Base-by-base conservation (phyloP, 352 stramenopile species). In the Globisporangium polare region DNA sequence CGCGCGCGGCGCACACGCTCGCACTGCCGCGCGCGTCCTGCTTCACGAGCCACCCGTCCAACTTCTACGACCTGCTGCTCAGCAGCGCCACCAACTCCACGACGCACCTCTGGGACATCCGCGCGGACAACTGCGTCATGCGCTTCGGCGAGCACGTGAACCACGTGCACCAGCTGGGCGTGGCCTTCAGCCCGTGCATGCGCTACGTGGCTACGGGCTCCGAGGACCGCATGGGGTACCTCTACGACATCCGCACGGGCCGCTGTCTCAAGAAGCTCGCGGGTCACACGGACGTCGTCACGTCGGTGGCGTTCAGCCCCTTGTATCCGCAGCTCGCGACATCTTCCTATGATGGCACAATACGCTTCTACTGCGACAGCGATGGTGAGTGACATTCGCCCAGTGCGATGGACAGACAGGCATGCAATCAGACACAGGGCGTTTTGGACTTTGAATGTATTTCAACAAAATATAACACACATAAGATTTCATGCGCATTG, bases 101-200 rank as follows among this genome's bases (percentile, higher is more conserved):
- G 45, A 74, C 82, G 20, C 75, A 92, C 58, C 62, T 96, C 39
- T 96, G 89, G 88, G 88, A 96, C 67, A 82, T 97, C 52, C 82
- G 89, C 60, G 80, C 83, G 26, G 79, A 92, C 66, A 91, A 94
- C 41, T 91, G 83, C 62, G 82, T 94, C 56, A 89, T 94, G 77
- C 83, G 75, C 47, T 94, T 96, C 51, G 67, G 71, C 35, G 83
- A 94, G 58, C 89, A 97, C 64, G 67, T 86, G 18, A 96, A 96
- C 70, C 83, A 86, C 54, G 81, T 92, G 17, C 87, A 97, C 29
- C 62, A 67, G 5, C 55, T 96, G 2, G 81, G 82, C 7, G 65
- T 82, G 35, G 74, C 80, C 15, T 96, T 97, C 62, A 95, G 83
- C 52, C 90, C 89, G 3, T 97, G 90, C 72, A 94, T 96, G 86